These are phyloP conservation scores for Arctium minus DNA, from an alignment of 129 eudicot species.

Conservation along the genomic window DNA sequence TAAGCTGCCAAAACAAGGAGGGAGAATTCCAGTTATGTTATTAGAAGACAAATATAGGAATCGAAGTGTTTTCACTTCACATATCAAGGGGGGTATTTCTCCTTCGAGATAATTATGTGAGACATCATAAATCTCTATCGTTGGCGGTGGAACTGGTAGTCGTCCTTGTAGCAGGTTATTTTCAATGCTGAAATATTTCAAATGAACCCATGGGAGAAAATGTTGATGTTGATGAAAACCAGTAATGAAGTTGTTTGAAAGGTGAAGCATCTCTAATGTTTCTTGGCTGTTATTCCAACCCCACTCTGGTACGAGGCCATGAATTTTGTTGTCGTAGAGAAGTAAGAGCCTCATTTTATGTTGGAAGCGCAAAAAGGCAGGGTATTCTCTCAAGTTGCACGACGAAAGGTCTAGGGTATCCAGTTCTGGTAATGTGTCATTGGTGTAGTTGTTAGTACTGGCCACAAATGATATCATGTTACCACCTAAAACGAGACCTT, in stretches of 20 bases:
- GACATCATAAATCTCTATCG: not conserved
- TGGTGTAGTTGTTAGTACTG: not conserved
- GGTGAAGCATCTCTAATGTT: not conserved
- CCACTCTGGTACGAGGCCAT: conserved; percentile 7
- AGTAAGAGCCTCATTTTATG: not conserved
- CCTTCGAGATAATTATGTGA: not conserved
- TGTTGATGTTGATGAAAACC: conserved; percentile 3
- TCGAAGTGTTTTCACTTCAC: not conserved
- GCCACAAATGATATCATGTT: not conserved
- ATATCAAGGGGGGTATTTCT: conserved; percentile 2
- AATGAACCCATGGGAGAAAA: conserved; percentile 1
- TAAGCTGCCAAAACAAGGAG: conserved; percentile 8
- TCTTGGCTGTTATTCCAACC: not conserved
- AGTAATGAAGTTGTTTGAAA: not conserved
- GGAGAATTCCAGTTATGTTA: conserved; percentile 10
- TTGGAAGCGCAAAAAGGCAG: conserved; percentile 10
- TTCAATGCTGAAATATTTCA: not conserved
- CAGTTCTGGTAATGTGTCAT: not conserved
- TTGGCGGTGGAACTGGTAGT: not conserved
- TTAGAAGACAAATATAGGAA: not conserved
- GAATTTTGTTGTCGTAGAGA: not conserved
- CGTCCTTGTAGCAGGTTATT: not conserved
- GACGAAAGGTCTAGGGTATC: not conserved
- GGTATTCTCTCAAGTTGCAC: conserved; percentile 10
- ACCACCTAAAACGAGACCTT: not conserved